Base-by-base conservation (phyloP, 805 yeast genomes). In the Hanseniaspora lachancei region DNA sequence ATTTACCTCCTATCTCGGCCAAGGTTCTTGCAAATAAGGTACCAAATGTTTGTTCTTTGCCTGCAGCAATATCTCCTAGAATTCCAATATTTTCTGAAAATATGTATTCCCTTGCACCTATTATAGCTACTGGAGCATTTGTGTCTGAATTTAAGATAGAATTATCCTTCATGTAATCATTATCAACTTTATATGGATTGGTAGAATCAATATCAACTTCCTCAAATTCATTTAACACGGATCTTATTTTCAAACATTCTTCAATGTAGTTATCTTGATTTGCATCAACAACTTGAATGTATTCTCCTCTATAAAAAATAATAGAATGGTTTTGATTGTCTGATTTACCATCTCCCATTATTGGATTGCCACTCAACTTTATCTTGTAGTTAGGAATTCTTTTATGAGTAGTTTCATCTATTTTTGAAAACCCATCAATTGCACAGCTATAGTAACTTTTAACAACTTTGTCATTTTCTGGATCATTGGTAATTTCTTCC, bases 31-130 rank as follows among this genome's bases (percentile, higher is more conserved):
- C 95, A 74, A 91, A 89, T 63, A 91, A 72, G 0, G 97, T 89
- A 27, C 97, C 97, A 73, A 89, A 89, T 1, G 97, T 89, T 70
- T 91, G 96, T 66, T 89, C 97, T 68, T 89, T 89, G 9, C 96
- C 96, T 21, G 97, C 97, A 23, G 97, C 97, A 61, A 89, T 86
- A 70, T 89, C 97, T 49, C 97, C 97, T 43, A 89, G 73, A 13
- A 89, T 84, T 57, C 97, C 97, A 58, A 87, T 81, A 64, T 86
- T 86, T 69, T 89, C 97, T 2, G 95, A 85, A 71, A 91, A 91
- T 34, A 91, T 89, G 66, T 88, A 89, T 66, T 91, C 97, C 63
- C 97, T 79, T 0, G 97, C 96, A 44, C 97, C 97, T 44, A 91
- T 77, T 62, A 91, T 89, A 0, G 97, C 97, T 18, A 91, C 95